Evolutionary conservation across 495 filamentous ascomycete species (phyloP), one percentile per base, ranked within the genome.

Genomic region (Coniosporium apollinis): DNA sequence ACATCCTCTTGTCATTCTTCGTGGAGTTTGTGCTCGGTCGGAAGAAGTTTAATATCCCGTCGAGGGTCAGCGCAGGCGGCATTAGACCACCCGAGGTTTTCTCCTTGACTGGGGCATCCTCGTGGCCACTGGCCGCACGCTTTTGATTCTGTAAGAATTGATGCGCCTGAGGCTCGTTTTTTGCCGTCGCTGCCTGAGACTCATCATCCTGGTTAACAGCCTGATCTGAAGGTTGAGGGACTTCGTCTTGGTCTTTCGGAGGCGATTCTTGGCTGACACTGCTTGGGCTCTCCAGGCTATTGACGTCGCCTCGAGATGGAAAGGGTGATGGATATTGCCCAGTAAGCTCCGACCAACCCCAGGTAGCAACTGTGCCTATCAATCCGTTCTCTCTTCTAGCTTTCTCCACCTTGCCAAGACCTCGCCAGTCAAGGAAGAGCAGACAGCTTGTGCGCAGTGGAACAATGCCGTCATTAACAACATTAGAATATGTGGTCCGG

Each of bases 381-480:
- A 94, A 59, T 5, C 84, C 83, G 43, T 83, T 94, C 47, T 87
- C 89, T 54, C 91, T 65, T 28, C 91, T 67, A 6, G 89, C 87
- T 54, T 97, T 97, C 45, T 96, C 83, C 4, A 96, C 89, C 17
- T 82, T 74, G 16, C 79, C 86, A 5, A 97, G 63, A 0, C 89
- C 89, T 55, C 81, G 79, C 89, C 89, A 97, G 51, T 97, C 89
- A 5, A 97, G 66, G 46, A 96, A 97, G n/a, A 96, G 63, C 11
- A 97, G 62, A 54, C 86, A 96, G 33, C 91, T 94, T 9, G 89
- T 97, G 8, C 91, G 70, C 24, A 96, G 54, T 2, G 89, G 89
- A 5, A 97, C 89, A 50, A 97, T 94, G 2, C 89, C 89, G 58
- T 97, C 89, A 56, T 97, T 97, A 28, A 97, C 91, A 19, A 96